Evolutionary conservation across 495 filamentous ascomycete species (phyloP), one percentile per base, ranked within the genome.

Genomic region (Xylaria scruposa): DNA sequence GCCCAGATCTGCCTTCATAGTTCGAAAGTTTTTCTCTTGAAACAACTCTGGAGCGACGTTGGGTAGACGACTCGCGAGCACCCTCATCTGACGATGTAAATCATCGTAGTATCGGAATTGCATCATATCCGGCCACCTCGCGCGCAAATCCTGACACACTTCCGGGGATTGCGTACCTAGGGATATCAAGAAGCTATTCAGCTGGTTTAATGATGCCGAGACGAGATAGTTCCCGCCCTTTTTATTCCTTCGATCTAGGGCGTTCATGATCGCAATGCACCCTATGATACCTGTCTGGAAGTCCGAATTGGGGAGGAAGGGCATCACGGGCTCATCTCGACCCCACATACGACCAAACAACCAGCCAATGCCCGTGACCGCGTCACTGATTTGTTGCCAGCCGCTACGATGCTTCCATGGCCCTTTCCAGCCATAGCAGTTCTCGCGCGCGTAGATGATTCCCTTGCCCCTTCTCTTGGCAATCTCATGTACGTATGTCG

Each of bases 291-390:
- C 78, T 29, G 80, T 80, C 69, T 80, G 88, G 74, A 90, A 91
- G 80, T 91, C 90, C 62, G 87, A 89, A 78, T 90, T 91, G 9
- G 89, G 90, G 75, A 91, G 88, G 0, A 89, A 88, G 36, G 89
- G 89, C 4, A 90, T 86, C 29, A 91, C 84, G 5, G 89, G 88
- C 70, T 85, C 85, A 8, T 84, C 78, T 8, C 79, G 78, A 40
- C 87, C 87, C 88, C 90, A 89, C 77, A 87, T 87, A 61, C 87
- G 72, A 6, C 88, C 88, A 73, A 89, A 89, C 1, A 85, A 80
- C 87, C 88, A 90, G 7, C 86, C 88, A 8, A 90, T 77, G 5
- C 79, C 79, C 21, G 72, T 79, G 46, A 83, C 82, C n/a, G 85
- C 85, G 73, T 88, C 87, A 70, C 81, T 84, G 71, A 89, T 86